Evolutionary conservation across 1,284 basidiomycete species (phyloP), one percentile per base, ranked within the genome.

Genomic region (Wallemia ichthyophaga): DNA sequence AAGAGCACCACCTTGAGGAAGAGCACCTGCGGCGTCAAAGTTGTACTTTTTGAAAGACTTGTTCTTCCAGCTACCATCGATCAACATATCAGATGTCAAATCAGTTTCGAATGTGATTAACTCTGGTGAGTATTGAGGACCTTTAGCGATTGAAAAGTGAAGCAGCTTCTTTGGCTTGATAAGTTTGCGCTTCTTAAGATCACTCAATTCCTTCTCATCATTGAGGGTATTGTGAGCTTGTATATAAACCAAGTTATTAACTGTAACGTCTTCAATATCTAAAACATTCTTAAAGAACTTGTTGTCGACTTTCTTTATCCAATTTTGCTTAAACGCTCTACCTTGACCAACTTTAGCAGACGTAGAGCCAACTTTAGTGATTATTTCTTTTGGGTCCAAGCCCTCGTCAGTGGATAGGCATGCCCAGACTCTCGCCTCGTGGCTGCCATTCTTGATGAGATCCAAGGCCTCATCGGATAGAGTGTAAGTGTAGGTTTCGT

Each of bases 71-170:
- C 83, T 73, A 15, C 87, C 89, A 37, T 85, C 91, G 64, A 81
- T 76, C 56, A 99, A 75, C 85, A 98, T 92, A 62, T 99, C 94
- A 7, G 79, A 83, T 0, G 92, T 96, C 58, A 99, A 74, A 72
- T 98, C 94, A 13, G 94, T 98, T 71, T 98, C 92, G n/a, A 82
- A 83, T 71, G 94, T 95, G 60, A 83, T 81, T n/a, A 85, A 83
- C 19, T 85, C 88, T 2, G 85, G 86, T 67, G 85, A 85, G 74
- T 96, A 99, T 61, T 81, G 75, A 1, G 79, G 65, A 1, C 94
- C 94, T 70, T 94, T 95, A 26, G 75, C 71, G 24, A 94, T 82
- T 19, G 80, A 78, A 74, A 92, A 98, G 81, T 89, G 95, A 69
- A 95, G 83, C 2, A 83, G 80, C 73, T 96, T 98, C 72, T 87